Conservation (phyloP, 345 rosid genomes). For the Lepidium didymum region DNA sequence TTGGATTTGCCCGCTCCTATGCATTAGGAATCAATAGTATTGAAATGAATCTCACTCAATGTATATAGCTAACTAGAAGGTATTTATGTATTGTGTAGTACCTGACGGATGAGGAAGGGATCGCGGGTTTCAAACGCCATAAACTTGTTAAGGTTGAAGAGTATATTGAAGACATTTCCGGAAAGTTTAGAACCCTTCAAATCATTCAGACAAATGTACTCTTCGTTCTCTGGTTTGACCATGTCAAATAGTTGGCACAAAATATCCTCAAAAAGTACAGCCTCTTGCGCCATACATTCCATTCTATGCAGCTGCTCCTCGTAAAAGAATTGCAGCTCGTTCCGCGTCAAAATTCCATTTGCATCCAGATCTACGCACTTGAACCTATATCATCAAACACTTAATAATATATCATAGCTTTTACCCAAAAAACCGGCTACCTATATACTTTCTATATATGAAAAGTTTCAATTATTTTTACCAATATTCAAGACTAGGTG, state of each 20-base stretch:
- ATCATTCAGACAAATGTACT: constrained; percentile 59
- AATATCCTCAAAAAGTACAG: constrained; percentile 92
- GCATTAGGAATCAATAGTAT: neutral
- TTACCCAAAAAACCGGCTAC: neutral
- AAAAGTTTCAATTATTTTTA: constrained; percentile 13
- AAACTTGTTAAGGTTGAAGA: constrained; percentile 91
- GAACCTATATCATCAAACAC: constrained; percentile 46
- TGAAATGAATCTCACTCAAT: neutral
- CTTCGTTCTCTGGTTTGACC: constrained; percentile 83
- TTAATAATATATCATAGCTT: neutral
- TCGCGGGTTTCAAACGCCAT: constrained; percentile 98
- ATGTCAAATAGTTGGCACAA: constrained; percentile 92
- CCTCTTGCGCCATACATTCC: constrained; percentile 99
- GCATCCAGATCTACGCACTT: constrained; percentile 96
- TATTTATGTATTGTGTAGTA: constrained; percentile 11
- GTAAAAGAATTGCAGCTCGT: constrained; percentile 86
- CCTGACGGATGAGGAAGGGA: constrained; percentile 98
- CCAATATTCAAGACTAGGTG: constrained; percentile 97
- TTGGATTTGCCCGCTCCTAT: constrained; percentile 94
- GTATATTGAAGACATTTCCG: constrained; percentile 84
- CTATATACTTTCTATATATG: neutral
- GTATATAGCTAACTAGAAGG: neutral
- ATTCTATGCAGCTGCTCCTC: constrained; percentile 97
- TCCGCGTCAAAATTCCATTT: constrained; percentile 75
- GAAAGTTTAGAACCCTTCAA: constrained; percentile 84